phyloP scores from a whole-genome alignment of 371 early-diverging fungal genomes.

The Neoconidiobolus thromboides region DNA sequence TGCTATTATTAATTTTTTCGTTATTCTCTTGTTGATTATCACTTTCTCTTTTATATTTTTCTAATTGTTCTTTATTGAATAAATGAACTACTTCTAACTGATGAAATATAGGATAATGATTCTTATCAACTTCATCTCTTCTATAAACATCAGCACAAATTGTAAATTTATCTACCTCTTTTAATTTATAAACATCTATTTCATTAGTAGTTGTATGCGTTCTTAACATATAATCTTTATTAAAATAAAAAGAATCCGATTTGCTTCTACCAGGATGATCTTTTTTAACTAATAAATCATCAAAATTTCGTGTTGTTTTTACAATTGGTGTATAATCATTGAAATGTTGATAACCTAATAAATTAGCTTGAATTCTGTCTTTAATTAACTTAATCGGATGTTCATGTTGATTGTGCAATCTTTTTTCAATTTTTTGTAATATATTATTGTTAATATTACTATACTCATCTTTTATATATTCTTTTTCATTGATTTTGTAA shows the following conservation, averaged over 20 bases:
- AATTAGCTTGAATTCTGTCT: conserved; percentile 50
- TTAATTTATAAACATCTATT: conserved; percentile 34
- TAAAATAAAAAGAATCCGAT: conserved; percentile 88
- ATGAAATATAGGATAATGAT: conserved; percentile 94
- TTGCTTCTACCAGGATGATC: conserved; percentile 69
- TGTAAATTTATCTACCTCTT: conserved; percentile 32
- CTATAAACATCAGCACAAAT: conserved; percentile 91
- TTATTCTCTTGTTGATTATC: neutral
- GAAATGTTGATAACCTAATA: conserved; percentile 38
- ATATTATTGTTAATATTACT: conserved; percentile 70
- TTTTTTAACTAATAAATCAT: conserved; percentile 56
- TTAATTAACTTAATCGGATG: conserved; percentile 81
- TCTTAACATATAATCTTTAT: conserved; percentile 53
- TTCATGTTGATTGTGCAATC: conserved; percentile 56
- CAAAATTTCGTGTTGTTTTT: conserved; percentile 73
- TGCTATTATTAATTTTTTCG: too few relatives aligned
- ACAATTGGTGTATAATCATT: conserved; percentile 60
- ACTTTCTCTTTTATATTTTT: neutral
- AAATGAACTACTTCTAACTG: conserved; percentile 86
- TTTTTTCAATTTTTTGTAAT: conserved; percentile 48
- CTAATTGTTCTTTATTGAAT: conserved; percentile 9
- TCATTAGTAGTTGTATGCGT: conserved; percentile 96
- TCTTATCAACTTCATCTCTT: conserved; percentile 89
- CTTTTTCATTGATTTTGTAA: neutral
- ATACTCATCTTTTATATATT: conserved; percentile 24